These are phyloP conservation scores for Pleurotus pulmonarius DNA, from an alignment of 768 basidiomycete species.

Conservation along the genomic window DNA sequence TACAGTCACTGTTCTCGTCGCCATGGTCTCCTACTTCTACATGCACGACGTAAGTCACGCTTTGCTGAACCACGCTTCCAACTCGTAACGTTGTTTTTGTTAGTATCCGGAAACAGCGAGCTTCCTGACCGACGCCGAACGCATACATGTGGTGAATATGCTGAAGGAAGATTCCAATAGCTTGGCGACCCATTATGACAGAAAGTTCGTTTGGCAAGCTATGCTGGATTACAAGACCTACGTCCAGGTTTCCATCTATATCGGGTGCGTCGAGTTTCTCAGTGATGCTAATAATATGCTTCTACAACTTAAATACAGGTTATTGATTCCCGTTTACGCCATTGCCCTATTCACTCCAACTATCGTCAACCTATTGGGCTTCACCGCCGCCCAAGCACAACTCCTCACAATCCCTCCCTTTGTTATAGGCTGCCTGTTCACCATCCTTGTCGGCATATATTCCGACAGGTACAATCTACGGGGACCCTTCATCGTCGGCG, in stretches of 20 bases:
- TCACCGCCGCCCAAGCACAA: constrained; percentile 34
- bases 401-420: constrained; percentile 33
- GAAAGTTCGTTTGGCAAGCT: constrained; percentile 29
- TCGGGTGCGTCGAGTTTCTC: constrained; percentile 20
- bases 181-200: constrained; percentile 28
- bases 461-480: constrained; percentile 29
- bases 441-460: constrained; percentile 23
- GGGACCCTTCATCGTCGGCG: constrained; percentile 38
- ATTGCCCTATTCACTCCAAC: constrained; percentile 33
- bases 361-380: constrained; percentile 35
- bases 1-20: constrained; percentile 29
- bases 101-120: constrained; percentile 41
- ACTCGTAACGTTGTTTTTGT: background rate
- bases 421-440: constrained; percentile 22
- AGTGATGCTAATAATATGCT: no score
- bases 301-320: background rate
- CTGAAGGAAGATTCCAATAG: constrained; percentile 22
- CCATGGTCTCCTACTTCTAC: constrained; percentile 31
- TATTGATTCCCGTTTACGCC: constrained; percentile 26
- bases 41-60: constrained; percentile 30
- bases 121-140: constrained; percentile 34
- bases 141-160: constrained; percentile 22
- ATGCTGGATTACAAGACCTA: constrained; percentile 24
- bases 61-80: background rate
- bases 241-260: constrained; percentile 19